Conservation (phyloP, 2,329 filamentous ascomycete genomes). For the Akanthomyces lecanii region DNA sequence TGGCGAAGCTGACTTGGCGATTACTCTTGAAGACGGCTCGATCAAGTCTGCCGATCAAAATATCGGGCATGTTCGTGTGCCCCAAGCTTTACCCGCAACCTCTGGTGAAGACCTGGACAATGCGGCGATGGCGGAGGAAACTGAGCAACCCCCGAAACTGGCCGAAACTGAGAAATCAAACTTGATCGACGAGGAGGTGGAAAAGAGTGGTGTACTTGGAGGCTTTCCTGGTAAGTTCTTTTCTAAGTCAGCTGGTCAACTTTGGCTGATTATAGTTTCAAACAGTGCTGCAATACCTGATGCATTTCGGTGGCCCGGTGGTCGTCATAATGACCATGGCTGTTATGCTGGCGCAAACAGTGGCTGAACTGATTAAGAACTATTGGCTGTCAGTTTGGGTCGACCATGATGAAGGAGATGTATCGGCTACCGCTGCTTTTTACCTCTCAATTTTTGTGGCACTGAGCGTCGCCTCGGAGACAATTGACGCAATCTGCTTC, state of each 20-base stretch:
- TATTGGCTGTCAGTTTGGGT: slow-evolving; percentile 52
- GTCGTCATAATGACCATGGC: slow-evolving; percentile 37
- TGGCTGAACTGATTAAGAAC: slow-evolving; percentile 38
- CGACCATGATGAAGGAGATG: slow-evolving; percentile 42
- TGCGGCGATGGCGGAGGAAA: not conserved
- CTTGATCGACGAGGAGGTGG: slow-evolving; percentile 8
- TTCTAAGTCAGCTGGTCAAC: slow-evolving; percentile 18
- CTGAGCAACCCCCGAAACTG: not conserved
- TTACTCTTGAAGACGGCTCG: slow-evolving; percentile 43
- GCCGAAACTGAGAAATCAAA: not conserved
- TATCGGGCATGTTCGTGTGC: slow-evolving; percentile 41
- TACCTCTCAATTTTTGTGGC: slow-evolving; percentile 51
- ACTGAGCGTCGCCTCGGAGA: slow-evolving; percentile 40
- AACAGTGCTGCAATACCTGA: slow-evolving; percentile 46
- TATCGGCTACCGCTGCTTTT: slow-evolving; percentile 38
- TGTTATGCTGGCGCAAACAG: slow-evolving; percentile 36
- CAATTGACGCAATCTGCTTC: slow-evolving; percentile 40
- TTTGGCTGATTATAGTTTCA: not conserved
- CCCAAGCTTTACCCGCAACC: slow-evolving; percentile 32
- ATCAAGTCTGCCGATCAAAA: slow-evolving; percentile 40
- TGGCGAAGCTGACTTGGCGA: slow-evolving; percentile 44
- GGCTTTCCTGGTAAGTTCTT: slow-evolving; percentile 19
- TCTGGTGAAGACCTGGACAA: slow-evolving; percentile 3
- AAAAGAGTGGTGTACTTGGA: slow-evolving; percentile 30
- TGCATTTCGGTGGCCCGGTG: slow-evolving; percentile 43